Evolutionary conservation across 2,329 filamentous ascomycete genomes (phyloP).

Genomic region (Coleophoma eucalyptorum): DNA sequence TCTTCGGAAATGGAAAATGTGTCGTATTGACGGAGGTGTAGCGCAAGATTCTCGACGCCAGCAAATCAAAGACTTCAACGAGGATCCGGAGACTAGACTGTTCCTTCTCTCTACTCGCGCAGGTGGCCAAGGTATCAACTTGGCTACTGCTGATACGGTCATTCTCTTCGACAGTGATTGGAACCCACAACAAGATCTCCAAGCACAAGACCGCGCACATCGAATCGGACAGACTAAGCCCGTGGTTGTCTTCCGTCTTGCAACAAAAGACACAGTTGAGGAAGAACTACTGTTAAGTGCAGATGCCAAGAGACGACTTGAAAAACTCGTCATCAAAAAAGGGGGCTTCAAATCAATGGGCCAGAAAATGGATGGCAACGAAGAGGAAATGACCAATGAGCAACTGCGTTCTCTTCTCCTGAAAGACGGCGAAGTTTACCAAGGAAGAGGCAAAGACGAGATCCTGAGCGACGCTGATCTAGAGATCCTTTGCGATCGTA

Average conservation of each 20-base stretch:
- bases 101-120: constrained; percentile 90
- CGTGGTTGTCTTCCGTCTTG: constrained; percentile 89
- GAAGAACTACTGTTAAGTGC: constrained; percentile 82
- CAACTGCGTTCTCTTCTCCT: constrained; percentile 58
- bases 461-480: constrained; percentile 76
- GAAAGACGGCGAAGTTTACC: constrained; percentile 67
- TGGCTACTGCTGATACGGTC: constrained; percentile 87
- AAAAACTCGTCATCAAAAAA: constrained; percentile 95
- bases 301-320: constrained; percentile 85
- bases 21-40: constrained; percentile 88
- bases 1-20: constrained; percentile 76
- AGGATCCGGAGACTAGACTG: constrained; percentile 60
- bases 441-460: constrained; percentile 54
- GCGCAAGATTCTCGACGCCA: constrained; percentile 66
- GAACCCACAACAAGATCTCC: constrained; percentile 96
- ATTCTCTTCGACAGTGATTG: constrained; percentile 88
- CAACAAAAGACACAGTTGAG: constrained; percentile 90
- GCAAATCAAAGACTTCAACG: constrained; percentile 73
- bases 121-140: constrained; percentile 92
- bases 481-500: constrained; percentile 70
- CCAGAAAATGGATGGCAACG: constrained; percentile 52
- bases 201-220: constrained; percentile 93
- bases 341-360: constrained; percentile 73
- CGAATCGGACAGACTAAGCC: constrained; percentile 90
- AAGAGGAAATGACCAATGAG: constrained; percentile 50